Conservation (phyloP, 2,329 filamentous ascomycete genomes). For the Neoarthrinium moseri region DNA sequence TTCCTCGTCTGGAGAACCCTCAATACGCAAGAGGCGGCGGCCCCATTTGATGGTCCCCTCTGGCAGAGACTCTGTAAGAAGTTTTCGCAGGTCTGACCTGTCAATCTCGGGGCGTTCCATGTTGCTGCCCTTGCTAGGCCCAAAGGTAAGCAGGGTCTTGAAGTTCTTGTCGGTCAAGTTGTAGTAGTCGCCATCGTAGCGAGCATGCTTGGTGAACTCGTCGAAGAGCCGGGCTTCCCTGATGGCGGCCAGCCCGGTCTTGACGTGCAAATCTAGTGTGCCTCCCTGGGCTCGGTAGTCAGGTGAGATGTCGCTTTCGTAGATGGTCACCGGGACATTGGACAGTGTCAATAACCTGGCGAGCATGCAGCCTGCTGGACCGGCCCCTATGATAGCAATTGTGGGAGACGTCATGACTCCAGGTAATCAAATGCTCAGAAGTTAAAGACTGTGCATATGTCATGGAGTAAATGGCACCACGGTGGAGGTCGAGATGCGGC, state of each 20-base stretch:
- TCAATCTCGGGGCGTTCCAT: slow-evolving; percentile 53
- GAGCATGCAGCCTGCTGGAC: slow-evolving; percentile 48
- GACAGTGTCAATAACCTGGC: slow-evolving; percentile 50
- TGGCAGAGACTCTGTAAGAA: slow-evolving; percentile 45
- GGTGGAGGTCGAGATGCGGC: too few species aligned
- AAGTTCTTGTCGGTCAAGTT: slow-evolving; percentile 43
- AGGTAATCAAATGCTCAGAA: neutral
- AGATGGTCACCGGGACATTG: slow-evolving; percentile 46
- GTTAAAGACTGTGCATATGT: too few species aligned
- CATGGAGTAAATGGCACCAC: too few species aligned
- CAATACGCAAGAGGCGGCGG: slow-evolving; percentile 38
- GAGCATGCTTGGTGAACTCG: slow-evolving; percentile 46
- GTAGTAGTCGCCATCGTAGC: slow-evolving; percentile 51
- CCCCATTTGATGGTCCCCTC: slow-evolving; percentile 45
- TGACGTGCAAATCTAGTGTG: slow-evolving; percentile 52
- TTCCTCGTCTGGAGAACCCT: slow-evolving; percentile 22
- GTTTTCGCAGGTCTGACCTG: slow-evolving; percentile 39
- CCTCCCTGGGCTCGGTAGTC: slow-evolving; percentile 49
- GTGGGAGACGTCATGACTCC: slow-evolving; percentile 19
- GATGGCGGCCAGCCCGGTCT: slow-evolving; percentile 49
- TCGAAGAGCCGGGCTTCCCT: slow-evolving; percentile 48
- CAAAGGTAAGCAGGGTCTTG: slow-evolving; percentile 29
- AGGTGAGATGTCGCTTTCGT: slow-evolving; percentile 44
- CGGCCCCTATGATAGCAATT: slow-evolving; percentile 49
- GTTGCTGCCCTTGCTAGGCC: slow-evolving; percentile 29